Evolutionary conservation across 768 basidiomycete genomes (phyloP), one percentile per base, ranked within the genome.

Genomic region (Termitomyces sp.): DNA sequence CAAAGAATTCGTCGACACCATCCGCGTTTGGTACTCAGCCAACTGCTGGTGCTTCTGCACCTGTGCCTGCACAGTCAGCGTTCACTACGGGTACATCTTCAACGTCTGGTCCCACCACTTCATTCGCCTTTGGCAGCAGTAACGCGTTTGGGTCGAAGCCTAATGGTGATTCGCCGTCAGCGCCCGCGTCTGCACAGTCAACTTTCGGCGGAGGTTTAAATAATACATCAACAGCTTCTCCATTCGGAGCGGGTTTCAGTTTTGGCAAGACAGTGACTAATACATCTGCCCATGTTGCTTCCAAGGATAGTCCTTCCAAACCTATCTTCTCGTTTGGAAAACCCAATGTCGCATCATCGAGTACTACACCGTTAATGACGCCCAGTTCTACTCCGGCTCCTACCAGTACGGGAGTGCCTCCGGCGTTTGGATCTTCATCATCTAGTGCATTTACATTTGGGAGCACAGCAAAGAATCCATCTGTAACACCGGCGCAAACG

Each of bases 401-500:
- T 29, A 29, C 55, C 22, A 26, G 36, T 36, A 44, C 53, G 20
- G 48, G 46, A 12, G 31, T 50, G 8, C 43, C 57, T 7, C 22
- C 59, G 27, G 31, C 51, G 26, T 42, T 31, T 34, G 53, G 55
- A 37, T 9, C 55, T 43, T 49, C 56, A 5, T 49, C 50, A 39
- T 46, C 43, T 46, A 32, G 34, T 10, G 4, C 52, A 42, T 53
- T 51, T 5, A 44, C 46, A 10, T 51, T 61, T 39, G 55, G 54
- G 20, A 61, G 58, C 42, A 59, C 58, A 10, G 22, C 52, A 16
- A 66, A 64, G 44, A 57, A 47, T 36, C 14, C 65, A 14, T 24
- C 65, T n/a, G n/a, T n/a, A 14, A 53, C 60, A 34, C 70, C 72
- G 18, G 46, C 66, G 43, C 61, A 57, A 63, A 37, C 18, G 51